These are phyloP conservation scores for Penicillium diatomitis DNA, from an alignment of 495 filamentous ascomycete species.

Conservation along the genomic window DNA sequence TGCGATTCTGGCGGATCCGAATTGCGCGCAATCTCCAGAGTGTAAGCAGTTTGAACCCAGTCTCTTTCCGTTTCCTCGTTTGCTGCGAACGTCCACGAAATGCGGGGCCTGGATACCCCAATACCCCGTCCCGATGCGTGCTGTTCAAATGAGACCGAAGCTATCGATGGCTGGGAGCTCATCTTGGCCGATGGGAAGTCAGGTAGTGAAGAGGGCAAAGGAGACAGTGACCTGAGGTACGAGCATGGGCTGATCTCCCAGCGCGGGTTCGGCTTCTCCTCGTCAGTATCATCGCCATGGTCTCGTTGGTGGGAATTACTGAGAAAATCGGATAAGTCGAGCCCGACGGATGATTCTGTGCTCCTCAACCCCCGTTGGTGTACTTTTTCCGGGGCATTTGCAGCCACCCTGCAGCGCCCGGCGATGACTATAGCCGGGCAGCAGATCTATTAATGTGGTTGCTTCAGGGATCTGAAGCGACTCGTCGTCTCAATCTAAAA, in stretches of 20 bases:
- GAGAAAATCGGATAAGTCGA: neutral
- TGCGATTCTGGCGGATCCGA: slow-evolving; percentile 3
- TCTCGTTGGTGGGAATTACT: neutral
- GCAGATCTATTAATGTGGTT: neutral
- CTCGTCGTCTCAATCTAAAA: neutral
- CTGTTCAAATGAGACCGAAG: slow-evolving; percentile 22
- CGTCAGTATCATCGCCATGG: neutral
- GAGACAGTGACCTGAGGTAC: no score
- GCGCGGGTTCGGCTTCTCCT: no score
- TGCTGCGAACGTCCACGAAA: slow-evolving; percentile 25
- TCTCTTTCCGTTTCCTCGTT: slow-evolving; percentile 7
- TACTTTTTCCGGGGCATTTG: neutral
- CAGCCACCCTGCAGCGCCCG: no score
- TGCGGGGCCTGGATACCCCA: slow-evolving; percentile 16
- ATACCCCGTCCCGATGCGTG: slow-evolving; percentile 25
- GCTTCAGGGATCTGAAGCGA: neutral
- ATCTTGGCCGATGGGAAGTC: neutral
- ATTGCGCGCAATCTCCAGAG: slow-evolving; percentile 19
- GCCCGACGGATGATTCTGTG: neutral
- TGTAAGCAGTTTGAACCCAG: slow-evolving; percentile 30
- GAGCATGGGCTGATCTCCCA: no score
- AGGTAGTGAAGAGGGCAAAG: no score
- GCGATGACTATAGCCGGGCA: neutral
- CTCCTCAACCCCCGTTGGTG: neutral
- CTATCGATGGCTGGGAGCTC: slow-evolving; percentile 5